These are phyloP conservation scores for Drechmeria coniospora DNA, from an alignment of 2,329 filamentous ascomycete genomes.

Conservation along the genomic window DNA sequence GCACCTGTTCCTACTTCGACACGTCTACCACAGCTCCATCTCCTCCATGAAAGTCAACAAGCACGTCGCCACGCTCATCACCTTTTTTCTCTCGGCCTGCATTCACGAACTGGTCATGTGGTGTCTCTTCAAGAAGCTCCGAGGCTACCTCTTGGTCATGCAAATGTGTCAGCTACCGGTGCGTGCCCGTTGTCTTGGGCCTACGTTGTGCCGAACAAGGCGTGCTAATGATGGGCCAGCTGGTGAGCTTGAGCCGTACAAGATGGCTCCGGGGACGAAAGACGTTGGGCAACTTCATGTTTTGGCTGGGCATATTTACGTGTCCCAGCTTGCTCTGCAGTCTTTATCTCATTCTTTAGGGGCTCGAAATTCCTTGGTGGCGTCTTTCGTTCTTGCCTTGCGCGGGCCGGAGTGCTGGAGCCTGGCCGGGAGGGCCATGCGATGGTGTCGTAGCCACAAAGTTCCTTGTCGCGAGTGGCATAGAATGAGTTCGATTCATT, in stretches of 20 bases:
- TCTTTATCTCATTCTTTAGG: constrained; percentile 40
- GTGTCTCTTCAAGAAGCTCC: constrained; percentile 63
- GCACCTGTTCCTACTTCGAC: constrained; percentile 60
- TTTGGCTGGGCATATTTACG: constrained; percentile 67
- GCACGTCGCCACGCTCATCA: constrained; percentile 57
- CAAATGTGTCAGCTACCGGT: constrained; percentile 61
- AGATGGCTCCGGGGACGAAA: constrained; percentile 46
- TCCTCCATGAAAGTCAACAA: constrained; percentile 56
- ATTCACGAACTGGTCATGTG: constrained; percentile 69
- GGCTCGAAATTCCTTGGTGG: not conserved
- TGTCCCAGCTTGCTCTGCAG: constrained; percentile 54
- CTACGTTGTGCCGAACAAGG: not conserved
- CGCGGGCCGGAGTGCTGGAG: too few species aligned
- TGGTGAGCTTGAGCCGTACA: constrained; percentile 52
- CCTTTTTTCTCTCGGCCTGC: constrained; percentile 56
- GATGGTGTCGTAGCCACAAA: too few species aligned
- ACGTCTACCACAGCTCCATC: constrained; percentile 68
- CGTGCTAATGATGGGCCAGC: constrained; percentile 12
- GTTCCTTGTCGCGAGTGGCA: too few species aligned
- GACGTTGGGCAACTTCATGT: constrained; percentile 56
- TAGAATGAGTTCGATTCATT: too few species aligned
- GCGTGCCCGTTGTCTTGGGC: constrained; percentile 5
- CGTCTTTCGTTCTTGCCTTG: too few species aligned
- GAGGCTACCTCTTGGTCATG: constrained; percentile 56
- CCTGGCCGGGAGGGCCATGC: too few species aligned